Base-by-base conservation (phyloP, 2,329 filamentous ascomycete species). In the Aureobasidium lini region DNA sequence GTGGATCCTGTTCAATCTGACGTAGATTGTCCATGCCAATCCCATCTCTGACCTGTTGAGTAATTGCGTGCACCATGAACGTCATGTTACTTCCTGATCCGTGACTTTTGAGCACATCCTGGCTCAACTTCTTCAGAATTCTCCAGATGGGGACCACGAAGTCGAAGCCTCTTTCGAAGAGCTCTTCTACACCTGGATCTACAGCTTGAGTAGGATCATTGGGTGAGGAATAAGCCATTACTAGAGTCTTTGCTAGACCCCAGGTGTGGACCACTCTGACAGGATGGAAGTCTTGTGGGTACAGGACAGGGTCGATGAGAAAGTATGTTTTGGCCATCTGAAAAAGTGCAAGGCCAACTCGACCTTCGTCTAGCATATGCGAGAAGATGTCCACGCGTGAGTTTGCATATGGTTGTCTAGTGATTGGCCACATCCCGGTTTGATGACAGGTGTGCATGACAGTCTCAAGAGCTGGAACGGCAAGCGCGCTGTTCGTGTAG, bases 331-430 rank as follows among this genome's bases (percentile, higher is more conserved):
- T 78, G 2, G 80, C 72, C 5, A 76, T 76, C 4, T 81, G 81
- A 6, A 69, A 65, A n/a, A 73, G 70, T 61, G 75, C 81, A 6
- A 76, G 28, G 3, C 18, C 23, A 13, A 42, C 9, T 4, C 42
- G 67, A 10, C 72, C 70, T 0, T 67, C 66, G 0, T 73, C 67
- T 13, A 84, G 71, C 3, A 81, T 70, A 9, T 74, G 72, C 5
- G 80, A 70, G 46, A 83, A 77, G 6, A 84, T 66, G 37, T 82
- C 77, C 60, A 83, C 76, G 8, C 82, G 75, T 1, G 85, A 64
- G 13, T 78, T 75, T 1, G 81, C 73, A 37, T 79, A 78, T 0
- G 84, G 84, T 62, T 85, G 83, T 15, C 77, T 75, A 32, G 77
- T 74, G 8, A 79, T 62, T 0, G 78, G 77, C 73, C 76, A 83